A percentile compares a stretch with the other conserved stretches of the same genome.
These are phyloP conservation scores for Melaleuca alternifolia DNA, from an alignment of 345 rosid species.

Conservation along the genomic window DNA sequence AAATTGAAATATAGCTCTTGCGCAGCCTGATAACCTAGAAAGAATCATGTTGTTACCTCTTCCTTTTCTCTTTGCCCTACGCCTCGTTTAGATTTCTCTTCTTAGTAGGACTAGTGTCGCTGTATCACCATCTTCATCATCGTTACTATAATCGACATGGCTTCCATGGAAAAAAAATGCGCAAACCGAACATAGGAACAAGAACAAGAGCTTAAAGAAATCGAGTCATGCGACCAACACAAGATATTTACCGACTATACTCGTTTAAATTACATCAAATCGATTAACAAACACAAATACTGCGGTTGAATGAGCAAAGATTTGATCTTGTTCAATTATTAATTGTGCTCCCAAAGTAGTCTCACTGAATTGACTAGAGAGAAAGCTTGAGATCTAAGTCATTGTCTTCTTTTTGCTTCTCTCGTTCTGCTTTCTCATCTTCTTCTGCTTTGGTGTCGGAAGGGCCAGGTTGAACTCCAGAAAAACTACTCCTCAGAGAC, in stretches of 20 bases:
- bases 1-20: not conserved
- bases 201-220: not conserved
- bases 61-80: not conserved
- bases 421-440: not conserved
- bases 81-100: not conserved
- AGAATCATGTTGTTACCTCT: not conserved
- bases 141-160: not conserved
- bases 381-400: slow-evolving; percentile 1
- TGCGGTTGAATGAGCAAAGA: not conserved
- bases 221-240: no score
- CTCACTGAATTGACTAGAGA: not conserved
- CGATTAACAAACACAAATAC: not conserved
- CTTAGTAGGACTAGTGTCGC: not conserved
- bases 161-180: not conserved
- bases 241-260: not conserved
- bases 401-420: not conserved
- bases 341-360: not conserved
- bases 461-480: not conserved
- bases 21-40: not conserved
- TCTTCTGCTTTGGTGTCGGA: not conserved
- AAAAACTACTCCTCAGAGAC: not conserved
- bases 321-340: not conserved
- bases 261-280: not conserved
- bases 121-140: not conserved
- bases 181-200: not conserved